Evolutionary conservation across 2,329 filamentous ascomycete species (phyloP).

Genomic region (Cytospora schulzeri): DNA sequence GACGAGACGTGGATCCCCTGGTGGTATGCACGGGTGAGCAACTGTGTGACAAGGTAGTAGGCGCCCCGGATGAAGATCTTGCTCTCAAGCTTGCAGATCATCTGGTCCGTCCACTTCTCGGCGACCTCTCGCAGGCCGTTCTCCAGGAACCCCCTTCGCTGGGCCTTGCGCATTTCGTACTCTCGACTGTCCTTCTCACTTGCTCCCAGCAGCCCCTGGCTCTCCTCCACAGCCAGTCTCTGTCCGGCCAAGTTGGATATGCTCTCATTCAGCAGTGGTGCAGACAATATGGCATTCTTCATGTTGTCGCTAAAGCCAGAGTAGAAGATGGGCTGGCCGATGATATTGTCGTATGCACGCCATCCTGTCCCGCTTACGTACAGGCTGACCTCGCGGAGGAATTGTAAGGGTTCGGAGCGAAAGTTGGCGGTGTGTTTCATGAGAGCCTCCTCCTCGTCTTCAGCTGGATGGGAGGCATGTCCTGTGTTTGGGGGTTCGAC

Average conservation of each 20-base stretch:
- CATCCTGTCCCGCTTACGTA: conserved; percentile 93
- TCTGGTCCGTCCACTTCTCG: conserved; percentile 84
- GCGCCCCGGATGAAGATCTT: conserved; percentile 88
- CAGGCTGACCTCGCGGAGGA: conserved; percentile 89
- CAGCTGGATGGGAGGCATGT: neutral
- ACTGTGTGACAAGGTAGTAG: conserved; percentile 85
- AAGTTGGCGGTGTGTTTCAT: conserved; percentile 88
- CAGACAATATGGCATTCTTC: conserved; percentile 74
- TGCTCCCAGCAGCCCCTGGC: conserved; percentile 65
- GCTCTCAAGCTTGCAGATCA: conserved; percentile 99
- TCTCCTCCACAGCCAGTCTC: conserved; percentile 74
- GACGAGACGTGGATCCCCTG: conserved; percentile 96
- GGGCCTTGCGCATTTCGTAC: conserved; percentile 53
- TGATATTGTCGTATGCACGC: conserved; percentile 88
- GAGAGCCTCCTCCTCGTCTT: conserved; percentile 66
- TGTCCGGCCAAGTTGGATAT: conserved; percentile 76
- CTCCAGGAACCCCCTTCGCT: conserved; percentile 67
- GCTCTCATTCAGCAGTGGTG: conserved; percentile 72
- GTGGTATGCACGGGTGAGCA: conserved; percentile 90
- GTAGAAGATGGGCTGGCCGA: conserved; percentile 94
- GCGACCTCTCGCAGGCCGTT: conserved; percentile 76
- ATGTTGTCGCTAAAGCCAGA: conserved; percentile 89
- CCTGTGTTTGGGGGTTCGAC: conserved; percentile 47
- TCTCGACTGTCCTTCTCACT: conserved; percentile 49
- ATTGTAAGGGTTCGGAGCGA: conserved; percentile 70